phyloP scores from a whole-genome alignment of 1,284 basidiomycete species.

The Anthracocystis walkeri region DNA sequence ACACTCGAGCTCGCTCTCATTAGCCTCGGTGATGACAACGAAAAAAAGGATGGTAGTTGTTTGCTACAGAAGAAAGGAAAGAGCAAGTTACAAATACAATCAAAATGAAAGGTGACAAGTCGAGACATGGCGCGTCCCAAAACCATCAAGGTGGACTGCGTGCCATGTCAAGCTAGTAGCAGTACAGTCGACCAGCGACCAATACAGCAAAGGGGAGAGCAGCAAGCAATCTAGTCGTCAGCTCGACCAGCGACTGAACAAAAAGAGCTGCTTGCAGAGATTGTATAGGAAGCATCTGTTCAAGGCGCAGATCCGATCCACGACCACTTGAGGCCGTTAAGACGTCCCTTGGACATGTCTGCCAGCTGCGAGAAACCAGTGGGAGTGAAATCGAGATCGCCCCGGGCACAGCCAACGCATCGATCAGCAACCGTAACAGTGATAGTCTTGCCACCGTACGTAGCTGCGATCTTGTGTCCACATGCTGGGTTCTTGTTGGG shows the following conservation, averaged over 20 bases:
- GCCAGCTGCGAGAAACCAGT: conserved; percentile 58
- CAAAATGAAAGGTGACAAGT: conserved; percentile 1
- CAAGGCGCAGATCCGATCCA: conserved; percentile 47
- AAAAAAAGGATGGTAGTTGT: neutral
- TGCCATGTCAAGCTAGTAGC: neutral
- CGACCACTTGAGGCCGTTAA: conserved; percentile 53
- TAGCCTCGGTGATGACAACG: too few species aligned
- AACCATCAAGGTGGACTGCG: conserved; percentile 39
- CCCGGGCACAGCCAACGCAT: conserved; percentile 54
- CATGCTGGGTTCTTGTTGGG: conserved; percentile 64
- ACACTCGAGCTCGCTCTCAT: too few species aligned
- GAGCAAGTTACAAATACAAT: conserved; percentile 15
- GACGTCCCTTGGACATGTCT: conserved; percentile 40
- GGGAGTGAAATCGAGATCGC: conserved; percentile 58
- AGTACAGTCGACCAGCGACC: conserved; percentile 14
- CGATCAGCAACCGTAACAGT: conserved; percentile 60
- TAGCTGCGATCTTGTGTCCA: conserved; percentile 61
- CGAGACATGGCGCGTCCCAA: conserved; percentile 26
- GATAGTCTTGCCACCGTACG: conserved; percentile 59
- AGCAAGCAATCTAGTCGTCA: neutral
- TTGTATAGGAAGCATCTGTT: neutral
- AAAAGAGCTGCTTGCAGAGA: neutral
- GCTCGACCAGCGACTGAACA: conserved; percentile 14
- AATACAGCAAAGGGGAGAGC: neutral
- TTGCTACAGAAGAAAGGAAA: conserved; percentile 1